Conservation (phyloP, 1,284 basidiomycete genomes). For the Schizophyllum commune region DNA sequence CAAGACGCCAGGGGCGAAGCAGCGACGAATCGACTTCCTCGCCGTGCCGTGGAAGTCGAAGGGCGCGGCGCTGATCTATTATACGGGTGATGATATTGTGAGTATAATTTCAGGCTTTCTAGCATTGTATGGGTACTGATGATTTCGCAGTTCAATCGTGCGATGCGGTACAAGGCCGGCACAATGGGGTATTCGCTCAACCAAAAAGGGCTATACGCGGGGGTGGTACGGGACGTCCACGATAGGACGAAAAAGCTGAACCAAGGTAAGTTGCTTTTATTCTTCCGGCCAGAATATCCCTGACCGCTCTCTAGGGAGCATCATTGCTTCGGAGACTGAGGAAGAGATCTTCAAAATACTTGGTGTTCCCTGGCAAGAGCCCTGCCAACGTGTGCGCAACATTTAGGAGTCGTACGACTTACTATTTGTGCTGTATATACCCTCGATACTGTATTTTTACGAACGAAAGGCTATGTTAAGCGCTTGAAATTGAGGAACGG, state of each 20-base stretch:
- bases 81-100: conserved; percentile 84
- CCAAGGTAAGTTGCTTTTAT: conserved; percentile 39
- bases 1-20: conserved; percentile 27
- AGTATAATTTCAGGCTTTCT: too few relatives aligned
- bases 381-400: conserved; percentile 53
- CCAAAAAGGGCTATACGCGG: conserved; percentile 70
- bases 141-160: conserved; percentile 75
- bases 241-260: conserved; percentile 56
- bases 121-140: neutral
- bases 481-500: too few relatives aligned
- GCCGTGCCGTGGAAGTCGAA: conserved; percentile 70
- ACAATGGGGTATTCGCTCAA: conserved; percentile 81
- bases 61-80: conserved; percentile 84
- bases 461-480: too few relatives aligned
- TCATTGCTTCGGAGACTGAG: conserved; percentile 78
- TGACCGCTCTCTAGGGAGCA: conserved; percentile 39
- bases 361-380: conserved; percentile 71
- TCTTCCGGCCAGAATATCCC: conserved; percentile 3
- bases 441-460: too few relatives aligned
- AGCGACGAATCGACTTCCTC: conserved; percentile 79
- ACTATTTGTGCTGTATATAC: too few relatives aligned
- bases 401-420: neutral
- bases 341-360: conserved; percentile 77
- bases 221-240: conserved; percentile 63
- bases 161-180: conserved; percentile 77